Evolutionary conservation across 2,329 filamentous ascomycete species (phyloP).

Genomic region (Rutstroemia sydowiana): DNA sequence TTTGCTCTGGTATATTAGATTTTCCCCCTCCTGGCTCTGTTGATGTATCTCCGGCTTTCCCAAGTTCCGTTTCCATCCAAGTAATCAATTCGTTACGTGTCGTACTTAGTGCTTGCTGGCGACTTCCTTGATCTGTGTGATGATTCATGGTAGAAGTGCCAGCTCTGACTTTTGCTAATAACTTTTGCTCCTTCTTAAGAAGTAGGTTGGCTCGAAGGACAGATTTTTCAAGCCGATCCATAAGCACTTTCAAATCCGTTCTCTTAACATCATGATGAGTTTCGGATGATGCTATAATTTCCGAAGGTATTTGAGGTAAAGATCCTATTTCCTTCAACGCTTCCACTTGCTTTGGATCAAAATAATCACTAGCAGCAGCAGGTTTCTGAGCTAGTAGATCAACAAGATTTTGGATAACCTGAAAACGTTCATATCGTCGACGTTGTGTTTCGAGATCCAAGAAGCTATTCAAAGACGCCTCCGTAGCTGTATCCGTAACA

Average conservation of each 20-base stretch:
- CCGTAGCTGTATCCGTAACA: slow-evolving; percentile 10
- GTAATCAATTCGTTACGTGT: slow-evolving; percentile 54
- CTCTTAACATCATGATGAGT: slow-evolving; percentile 26
- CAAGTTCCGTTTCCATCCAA: slow-evolving; percentile 58
- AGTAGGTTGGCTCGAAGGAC: slow-evolving; percentile 51
- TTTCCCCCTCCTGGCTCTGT: slow-evolving; percentile 29
- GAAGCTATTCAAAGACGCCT: slow-evolving; percentile 40
- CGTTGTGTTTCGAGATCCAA: slow-evolving; percentile 44
- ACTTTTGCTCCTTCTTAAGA: slow-evolving; percentile 48
- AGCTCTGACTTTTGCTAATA: slow-evolving; percentile 39
- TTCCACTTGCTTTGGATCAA: slow-evolving; percentile 31
- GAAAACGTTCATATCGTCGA: slow-evolving; percentile 44
- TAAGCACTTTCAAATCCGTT: slow-evolving; percentile 39
- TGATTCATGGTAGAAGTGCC: not conserved
- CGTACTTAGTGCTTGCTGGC: slow-evolving; percentile 43
- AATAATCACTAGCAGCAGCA: slow-evolving; percentile 41
- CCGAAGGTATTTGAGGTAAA: slow-evolving; percentile 24
- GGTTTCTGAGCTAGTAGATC: slow-evolving; percentile 45
- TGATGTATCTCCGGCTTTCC: slow-evolving; percentile 36
- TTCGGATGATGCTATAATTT: slow-evolving; percentile 18
- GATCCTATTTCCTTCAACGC: slow-evolving; percentile 19
- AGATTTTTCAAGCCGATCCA: slow-evolving; percentile 49
- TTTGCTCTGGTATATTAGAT: slow-evolving; percentile 11
- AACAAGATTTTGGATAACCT: slow-evolving; percentile 44
- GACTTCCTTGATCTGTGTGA: slow-evolving; percentile 4